A percentile compares a stretch with the other conserved stretches of the same genome.
Evolutionary conservation across 2,329 filamentous ascomycete genomes (phyloP).

Genomic region (Aulographum hederae): DNA sequence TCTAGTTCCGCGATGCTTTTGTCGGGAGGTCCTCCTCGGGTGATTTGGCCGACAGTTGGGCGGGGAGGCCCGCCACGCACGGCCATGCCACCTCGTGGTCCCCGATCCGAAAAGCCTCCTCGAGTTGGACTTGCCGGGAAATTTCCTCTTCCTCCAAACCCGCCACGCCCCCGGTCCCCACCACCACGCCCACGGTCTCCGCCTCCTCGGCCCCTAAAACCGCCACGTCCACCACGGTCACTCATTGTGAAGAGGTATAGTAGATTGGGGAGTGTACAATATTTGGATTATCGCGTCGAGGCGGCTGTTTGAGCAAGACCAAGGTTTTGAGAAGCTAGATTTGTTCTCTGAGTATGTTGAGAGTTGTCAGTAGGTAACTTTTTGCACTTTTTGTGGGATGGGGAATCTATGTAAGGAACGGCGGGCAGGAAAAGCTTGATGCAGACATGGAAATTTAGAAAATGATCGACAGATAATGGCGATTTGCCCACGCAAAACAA

Average conservation of each 20-base stretch:
- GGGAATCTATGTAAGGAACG: too few species aligned
- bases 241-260: background rate
- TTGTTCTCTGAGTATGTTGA: too few species aligned
- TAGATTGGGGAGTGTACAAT: background rate
- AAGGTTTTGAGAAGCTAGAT: too few species aligned
- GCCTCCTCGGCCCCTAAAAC: constrained; percentile 2
- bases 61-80: background rate
- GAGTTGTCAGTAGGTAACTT: too few species aligned
- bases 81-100: background rate
- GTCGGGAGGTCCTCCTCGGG: constrained; percentile 4
- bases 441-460: background rate
- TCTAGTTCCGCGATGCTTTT: constrained; percentile 12
- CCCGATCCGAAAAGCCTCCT: background rate
- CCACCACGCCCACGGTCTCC: constrained; percentile 3
- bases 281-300: background rate
- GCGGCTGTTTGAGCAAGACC: background rate
- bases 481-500: background rate
- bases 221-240: constrained; percentile 3
- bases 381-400: too few species aligned
- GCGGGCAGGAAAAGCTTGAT: too few species aligned
- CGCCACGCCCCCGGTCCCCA: constrained; percentile 1
- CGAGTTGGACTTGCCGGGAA: background rate
- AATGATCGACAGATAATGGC: background rate
- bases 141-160: background rate
- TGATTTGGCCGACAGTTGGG: background rate